A percentile compares a stretch with the other conserved stretches of the same genome.
Evolutionary conservation across 345 rosid species (phyloP).

Genomic region (Kandelia obovata): DNA sequence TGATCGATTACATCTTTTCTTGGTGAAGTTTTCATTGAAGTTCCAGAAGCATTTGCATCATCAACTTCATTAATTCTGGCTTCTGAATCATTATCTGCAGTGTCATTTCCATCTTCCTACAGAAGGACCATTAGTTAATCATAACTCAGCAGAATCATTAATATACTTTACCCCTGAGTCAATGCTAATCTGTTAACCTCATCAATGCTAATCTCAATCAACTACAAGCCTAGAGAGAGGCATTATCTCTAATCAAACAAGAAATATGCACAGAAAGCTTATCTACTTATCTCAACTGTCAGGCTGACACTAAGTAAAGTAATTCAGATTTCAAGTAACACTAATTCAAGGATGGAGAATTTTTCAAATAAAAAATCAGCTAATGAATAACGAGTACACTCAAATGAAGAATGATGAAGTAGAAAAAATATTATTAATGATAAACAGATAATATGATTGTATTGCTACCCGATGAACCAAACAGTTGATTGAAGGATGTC

Average conservation of each 20-base stretch:
- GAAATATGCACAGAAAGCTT: neutral
- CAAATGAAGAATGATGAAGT: neutral
- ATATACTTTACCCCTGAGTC: neutral
- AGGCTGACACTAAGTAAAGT: neutral
- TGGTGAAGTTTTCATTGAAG: constrained; percentile 2
- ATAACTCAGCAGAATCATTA: neutral
- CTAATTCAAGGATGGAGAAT: too few species aligned
- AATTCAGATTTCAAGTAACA: neutral
- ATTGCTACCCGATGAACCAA: constrained; percentile 72
- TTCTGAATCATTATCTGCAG: constrained; percentile 30
- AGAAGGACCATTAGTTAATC: neutral
- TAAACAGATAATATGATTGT: neutral
- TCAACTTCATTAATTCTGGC: constrained; percentile 32
- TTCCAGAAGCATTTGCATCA: constrained; percentile 14
- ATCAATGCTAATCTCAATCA: neutral
- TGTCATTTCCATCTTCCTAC: constrained; percentile 48
- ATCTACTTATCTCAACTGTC: neutral
- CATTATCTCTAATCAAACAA: neutral
- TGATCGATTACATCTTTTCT: constrained; percentile 57
- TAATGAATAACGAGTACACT: too few species aligned
- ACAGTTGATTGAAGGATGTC: constrained; percentile 91
- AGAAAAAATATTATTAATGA: too few species aligned
- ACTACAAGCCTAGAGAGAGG: neutral
- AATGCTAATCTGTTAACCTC: neutral
- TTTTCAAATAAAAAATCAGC: too few species aligned